phyloP scores from a whole-genome alignment of 345 rosid species.

The Gynandropsis gynandra region DNA sequence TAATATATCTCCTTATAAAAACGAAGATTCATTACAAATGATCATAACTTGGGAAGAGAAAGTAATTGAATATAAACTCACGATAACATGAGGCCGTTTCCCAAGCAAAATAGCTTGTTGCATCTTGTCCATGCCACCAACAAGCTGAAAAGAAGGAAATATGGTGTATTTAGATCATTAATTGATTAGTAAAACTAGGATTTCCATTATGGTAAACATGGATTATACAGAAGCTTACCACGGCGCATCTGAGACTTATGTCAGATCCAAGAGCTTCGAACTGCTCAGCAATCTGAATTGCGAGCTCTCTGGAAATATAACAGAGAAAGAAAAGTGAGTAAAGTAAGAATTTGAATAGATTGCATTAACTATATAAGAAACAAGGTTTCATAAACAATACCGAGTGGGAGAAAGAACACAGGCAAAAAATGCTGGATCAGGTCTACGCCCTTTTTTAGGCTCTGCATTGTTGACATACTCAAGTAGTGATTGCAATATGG shows the following conservation, averaged over 20 bases:
- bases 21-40: not conserved
- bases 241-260: slow-evolving; percentile 71
- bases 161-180: not conserved
- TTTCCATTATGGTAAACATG: not conserved
- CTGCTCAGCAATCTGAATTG: slow-evolving; percentile 94
- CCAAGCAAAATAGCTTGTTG: slow-evolving; percentile 71
- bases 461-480: slow-evolving; percentile 38
- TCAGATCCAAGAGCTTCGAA: slow-evolving; percentile 86
- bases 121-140: slow-evolving; percentile 88
- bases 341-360: not conserved
- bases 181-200: not conserved
- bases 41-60: not conserved
- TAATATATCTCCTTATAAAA: not conserved
- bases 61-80: slow-evolving; percentile 24
- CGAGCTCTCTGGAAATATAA: slow-evolving; percentile 64
- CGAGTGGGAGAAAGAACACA: slow-evolving; percentile 91
- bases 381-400: slow-evolving; percentile 22
- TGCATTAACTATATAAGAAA: slow-evolving; percentile 14
- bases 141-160: slow-evolving; percentile 46
- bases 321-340: not conserved
- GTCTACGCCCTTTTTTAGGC: slow-evolving; percentile 37
- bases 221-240: slow-evolving; percentile 43
- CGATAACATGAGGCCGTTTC: slow-evolving; percentile 82
- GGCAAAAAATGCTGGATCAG: slow-evolving; percentile 75
- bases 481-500: slow-evolving; percentile 72